Conservation (phyloP, 306 rosid genomes). For the Prunus dulcis region DNA sequence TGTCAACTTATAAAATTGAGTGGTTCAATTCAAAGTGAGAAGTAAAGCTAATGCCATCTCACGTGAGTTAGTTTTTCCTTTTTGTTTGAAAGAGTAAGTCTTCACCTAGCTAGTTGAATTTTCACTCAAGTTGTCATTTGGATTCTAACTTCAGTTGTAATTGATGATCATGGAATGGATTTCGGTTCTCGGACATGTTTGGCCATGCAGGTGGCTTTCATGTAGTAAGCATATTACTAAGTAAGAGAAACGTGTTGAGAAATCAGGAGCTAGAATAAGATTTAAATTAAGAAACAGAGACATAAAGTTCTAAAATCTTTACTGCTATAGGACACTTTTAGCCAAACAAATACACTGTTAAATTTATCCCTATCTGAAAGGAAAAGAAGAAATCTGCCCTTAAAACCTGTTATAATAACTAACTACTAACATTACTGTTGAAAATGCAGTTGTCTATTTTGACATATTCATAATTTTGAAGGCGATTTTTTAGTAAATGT, state of each 20-base stretch:
- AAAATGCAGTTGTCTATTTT: not conserved
- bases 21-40: not conserved
- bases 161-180: too few relatives aligned
- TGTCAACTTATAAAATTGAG: not conserved
- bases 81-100: not conserved
- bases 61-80: not conserved
- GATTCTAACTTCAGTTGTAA: not conserved
- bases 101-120: slow-evolving; percentile 3
- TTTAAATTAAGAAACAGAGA: too few relatives aligned
- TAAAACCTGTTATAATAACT: not conserved
- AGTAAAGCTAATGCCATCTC: not conserved
- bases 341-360: not conserved
- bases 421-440: not conserved
- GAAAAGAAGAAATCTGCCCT: not conserved
- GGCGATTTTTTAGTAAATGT: not conserved
- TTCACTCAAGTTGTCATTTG: not conserved
- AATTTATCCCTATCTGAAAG: not conserved
- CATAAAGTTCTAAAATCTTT: not conserved
- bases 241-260: too few relatives aligned
- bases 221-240: not conserved
- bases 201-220: not conserved
- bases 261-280: not conserved
- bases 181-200: not conserved
- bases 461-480: not conserved
- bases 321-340: not conserved